phyloP scores from a whole-genome alignment of 345 rosid species.

The Cardamine resedifolia region DNA sequence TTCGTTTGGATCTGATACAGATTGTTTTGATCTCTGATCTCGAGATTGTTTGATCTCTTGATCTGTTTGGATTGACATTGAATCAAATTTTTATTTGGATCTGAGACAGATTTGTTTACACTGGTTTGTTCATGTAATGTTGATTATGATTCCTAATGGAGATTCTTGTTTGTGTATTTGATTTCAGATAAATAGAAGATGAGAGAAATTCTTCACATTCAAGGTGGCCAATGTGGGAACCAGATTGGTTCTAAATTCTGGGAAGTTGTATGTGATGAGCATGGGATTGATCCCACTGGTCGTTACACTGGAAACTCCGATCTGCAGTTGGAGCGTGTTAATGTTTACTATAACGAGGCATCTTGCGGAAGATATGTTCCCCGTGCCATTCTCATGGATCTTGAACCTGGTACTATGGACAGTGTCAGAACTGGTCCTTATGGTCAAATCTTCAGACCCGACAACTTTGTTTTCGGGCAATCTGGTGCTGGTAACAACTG shows the following conservation, averaged over 20 bases:
- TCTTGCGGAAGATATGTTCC: slow-evolving; percentile 78
- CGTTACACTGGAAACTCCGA: slow-evolving; percentile 62
- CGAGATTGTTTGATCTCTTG: slow-evolving; percentile 10
- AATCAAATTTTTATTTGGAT: slow-evolving; percentile 5
- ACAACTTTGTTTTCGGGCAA: slow-evolving; percentile 75
- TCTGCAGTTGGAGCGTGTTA: slow-evolving; percentile 68
- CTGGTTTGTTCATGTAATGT: neutral
- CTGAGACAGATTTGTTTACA: neutral
- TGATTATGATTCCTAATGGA: slow-evolving; percentile 17
- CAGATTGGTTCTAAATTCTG: slow-evolving; percentile 83
- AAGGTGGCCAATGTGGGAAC: slow-evolving; percentile 80
- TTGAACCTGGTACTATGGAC: slow-evolving; percentile 83
- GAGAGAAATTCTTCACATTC: slow-evolving; percentile 81
- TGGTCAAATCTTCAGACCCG: slow-evolving; percentile 73
- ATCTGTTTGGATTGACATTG: slow-evolving; percentile 19
- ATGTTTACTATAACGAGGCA: slow-evolving; percentile 79
- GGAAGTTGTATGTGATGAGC: slow-evolving; percentile 83
- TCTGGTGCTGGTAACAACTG: slow-evolving; percentile 86
- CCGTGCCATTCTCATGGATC: slow-evolving; percentile 75
- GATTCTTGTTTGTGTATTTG: slow-evolving; percentile 13
- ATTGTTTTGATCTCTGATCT: slow-evolving; percentile 17
- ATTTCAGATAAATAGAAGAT: slow-evolving; percentile 39
- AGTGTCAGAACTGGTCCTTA: slow-evolving; percentile 74
- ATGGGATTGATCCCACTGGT: slow-evolving; percentile 82
- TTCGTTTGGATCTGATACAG: slow-evolving; percentile 25